Evolutionary conservation across 495 filamentous ascomycete genomes (phyloP), one percentile per base, ranked within the genome.

Genomic region (Glutinoglossum americanum): DNA sequence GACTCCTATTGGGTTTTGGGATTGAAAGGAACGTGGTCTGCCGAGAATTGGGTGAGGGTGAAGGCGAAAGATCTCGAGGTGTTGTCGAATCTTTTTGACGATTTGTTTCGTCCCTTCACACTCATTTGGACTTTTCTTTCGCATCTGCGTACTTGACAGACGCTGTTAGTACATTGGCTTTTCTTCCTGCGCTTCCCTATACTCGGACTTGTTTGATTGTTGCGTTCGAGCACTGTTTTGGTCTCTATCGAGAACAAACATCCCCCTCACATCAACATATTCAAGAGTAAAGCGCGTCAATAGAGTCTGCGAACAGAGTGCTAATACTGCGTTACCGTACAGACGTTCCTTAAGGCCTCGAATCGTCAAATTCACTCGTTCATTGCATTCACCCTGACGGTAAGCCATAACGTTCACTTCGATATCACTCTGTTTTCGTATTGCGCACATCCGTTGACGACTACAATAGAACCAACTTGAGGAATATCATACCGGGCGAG

Each of bases 291-390:
- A 33, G 30, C 30, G 30, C 25, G 28, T 53, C 49, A 53, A 56
- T 7, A 39, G n/a, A 19, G 5, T 30, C 28, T 30, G 8, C 19
- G 6, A 53, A 32, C 3, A 28, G 8, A 53, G 26, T 1, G 23
- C 49, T 56, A 23, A 39, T 41, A 15, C 26, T n/a, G 8, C 1
- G 8, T 26, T 56, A 2, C 23, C 35, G 7, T 30, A 56, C 13
- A 56, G 33, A 39, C 54, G 54, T 41, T 56, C 54, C 32, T 23
- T 45, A 39, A 45, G 4, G 54, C 32, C 32, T 56, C 8, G 32
- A 32, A 4, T 39, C 54, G 54, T 56, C 54, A 56, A 56, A 25
- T 56, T 39, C 54, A 41, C 54, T 56, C 54, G 54, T 56, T 56
- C 49, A 53, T 21, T 17, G 23, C 25, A 23, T 56, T 15, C 32